Evolutionary conservation across 225 moss, liverwort and hornwort genomes (phyloP).

Genomic region (Antitrichia curtipendula): DNA sequence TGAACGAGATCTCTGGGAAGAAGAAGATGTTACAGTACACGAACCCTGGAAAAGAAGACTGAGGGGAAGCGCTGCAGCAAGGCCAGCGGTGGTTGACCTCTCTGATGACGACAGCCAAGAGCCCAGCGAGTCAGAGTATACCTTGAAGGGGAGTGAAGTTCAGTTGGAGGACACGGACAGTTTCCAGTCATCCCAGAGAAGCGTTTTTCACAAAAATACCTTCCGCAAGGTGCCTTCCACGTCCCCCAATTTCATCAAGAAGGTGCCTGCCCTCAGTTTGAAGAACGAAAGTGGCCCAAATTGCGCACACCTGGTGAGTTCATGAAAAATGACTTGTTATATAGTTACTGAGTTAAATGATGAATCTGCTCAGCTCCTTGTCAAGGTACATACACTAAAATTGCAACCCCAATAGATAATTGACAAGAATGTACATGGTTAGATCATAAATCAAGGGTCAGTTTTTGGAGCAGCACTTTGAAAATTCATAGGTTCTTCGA

Average conservation of each 20-base stretch:
- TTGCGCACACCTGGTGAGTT: slow-evolving; percentile 26
- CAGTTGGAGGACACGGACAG: slow-evolving; percentile 11
- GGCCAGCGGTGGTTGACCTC: slow-evolving; percentile 9
- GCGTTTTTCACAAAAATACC: neutral
- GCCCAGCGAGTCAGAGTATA: neutral
- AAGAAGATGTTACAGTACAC: neutral
- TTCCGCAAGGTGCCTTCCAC: neutral
- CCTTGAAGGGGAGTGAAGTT: neutral
- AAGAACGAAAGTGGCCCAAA: neutral
- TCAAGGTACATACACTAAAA: neutral
- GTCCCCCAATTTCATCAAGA: slow-evolving; percentile 23
- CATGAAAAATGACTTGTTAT: neutral
- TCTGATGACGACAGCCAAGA: slow-evolving; percentile 17
- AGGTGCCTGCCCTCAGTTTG: slow-evolving; percentile 24
- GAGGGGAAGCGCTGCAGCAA: neutral
- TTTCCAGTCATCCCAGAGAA: neutral
- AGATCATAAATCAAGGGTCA: neutral
- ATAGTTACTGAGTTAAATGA: neutral
- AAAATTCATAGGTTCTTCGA: neutral
- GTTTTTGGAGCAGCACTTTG: neutral
- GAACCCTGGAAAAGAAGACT: slow-evolving; percentile 17
- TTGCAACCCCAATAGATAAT: neutral
- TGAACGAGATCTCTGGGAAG: neutral
- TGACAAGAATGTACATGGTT: neutral
- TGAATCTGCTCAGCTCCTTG: neutral